Evolutionary conservation across 345 rosid genomes (phyloP), one percentile per base, ranked within the genome.

Genomic region (Laguncularia racemosa): DNA sequence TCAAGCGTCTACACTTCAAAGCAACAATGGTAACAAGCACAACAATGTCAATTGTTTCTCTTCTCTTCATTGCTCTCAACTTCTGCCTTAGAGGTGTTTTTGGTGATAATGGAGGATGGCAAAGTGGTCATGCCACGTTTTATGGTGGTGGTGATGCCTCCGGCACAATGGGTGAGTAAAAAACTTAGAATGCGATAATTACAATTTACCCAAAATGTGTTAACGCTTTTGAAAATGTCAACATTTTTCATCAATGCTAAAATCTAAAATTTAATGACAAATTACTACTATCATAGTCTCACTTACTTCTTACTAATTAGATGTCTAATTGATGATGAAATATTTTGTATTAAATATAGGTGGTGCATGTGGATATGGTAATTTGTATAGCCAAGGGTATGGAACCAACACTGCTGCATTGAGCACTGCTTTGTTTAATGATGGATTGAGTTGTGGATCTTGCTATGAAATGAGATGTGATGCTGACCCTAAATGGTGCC

Each of bases 101-200:
- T 62, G 91, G 74, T 11, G 85, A 87, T 63, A 52, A 60, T 62
- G 95, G 86, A 15, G 91, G 89, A 9, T 87, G 97, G 96, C 62
- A 79, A 72, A 49, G 87, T 46, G 90, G 81, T 13, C 91, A 84
- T 59, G 95, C 90, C 46, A 86, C 95, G 4, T 86, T 86, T 66
- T 86, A 86, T 56, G 95, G 95, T 13, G 95, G 90, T 4, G 88
- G 80, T 0, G 95, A 86, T 53, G 95, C 95, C 52, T 84, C 95
- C 23, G 86, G 90, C 77, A 86, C 95, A 19, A 86, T 86, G 90
- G 91, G 95, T 84, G 61, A 20, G 84, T 67, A 5, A 10, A 33
- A 8, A 16, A 15, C 6, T 17, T 44, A 9, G 26, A 6, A 20
- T 18, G 52, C 7, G 0, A 26, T 46, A 16, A 47, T 47, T 47